A percentile compares a stretch with the other conserved stretches of the same genome.
phyloP scores from a whole-genome alignment of 768 basidiomycete species.

The Coprinopsis cinerea region DNA sequence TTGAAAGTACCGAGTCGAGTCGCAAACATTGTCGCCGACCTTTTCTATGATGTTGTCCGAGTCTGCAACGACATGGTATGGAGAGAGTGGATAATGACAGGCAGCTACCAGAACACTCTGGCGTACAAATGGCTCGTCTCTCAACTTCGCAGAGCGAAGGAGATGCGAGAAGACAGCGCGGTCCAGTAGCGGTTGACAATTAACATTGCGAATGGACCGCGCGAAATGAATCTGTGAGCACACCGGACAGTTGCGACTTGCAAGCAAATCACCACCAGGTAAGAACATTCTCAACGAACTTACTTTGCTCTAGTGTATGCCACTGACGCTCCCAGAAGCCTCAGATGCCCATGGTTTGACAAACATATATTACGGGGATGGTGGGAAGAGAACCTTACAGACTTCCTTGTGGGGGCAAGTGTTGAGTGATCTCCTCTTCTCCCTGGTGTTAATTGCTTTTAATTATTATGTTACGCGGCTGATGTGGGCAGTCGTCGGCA shows the following conservation, averaged over 20 bases:
- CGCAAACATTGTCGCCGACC: background rate
- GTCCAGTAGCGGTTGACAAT: too few relatives aligned
- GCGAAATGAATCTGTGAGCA: background rate
- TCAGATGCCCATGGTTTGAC: background rate
- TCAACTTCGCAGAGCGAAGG: too few relatives aligned
- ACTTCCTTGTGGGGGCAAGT: background rate
- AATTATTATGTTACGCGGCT: slow-evolving; percentile 5
- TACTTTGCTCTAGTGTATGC: background rate
- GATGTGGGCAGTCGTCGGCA: slow-evolving; percentile 3
- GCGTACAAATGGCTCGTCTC: too few relatives aligned
- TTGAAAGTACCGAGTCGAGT: slow-evolving; percentile 38
- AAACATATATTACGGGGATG: background rate
- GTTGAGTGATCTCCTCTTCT: background rate
- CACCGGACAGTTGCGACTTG: background rate
- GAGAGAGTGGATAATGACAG: too few relatives aligned
- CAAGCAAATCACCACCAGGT: background rate
- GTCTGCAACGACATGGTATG: background rate
- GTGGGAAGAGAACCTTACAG: background rate
- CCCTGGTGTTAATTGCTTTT: background rate
- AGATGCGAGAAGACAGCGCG: too few relatives aligned
- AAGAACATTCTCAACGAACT: background rate
- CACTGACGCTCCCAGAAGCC: background rate
- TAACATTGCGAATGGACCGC: slow-evolving; percentile 6
- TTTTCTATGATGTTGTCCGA: background rate
- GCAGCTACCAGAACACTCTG: too few relatives aligned